Conservation (phyloP, 2,329 filamentous ascomycete species). For the Penicillium janthinellum region DNA sequence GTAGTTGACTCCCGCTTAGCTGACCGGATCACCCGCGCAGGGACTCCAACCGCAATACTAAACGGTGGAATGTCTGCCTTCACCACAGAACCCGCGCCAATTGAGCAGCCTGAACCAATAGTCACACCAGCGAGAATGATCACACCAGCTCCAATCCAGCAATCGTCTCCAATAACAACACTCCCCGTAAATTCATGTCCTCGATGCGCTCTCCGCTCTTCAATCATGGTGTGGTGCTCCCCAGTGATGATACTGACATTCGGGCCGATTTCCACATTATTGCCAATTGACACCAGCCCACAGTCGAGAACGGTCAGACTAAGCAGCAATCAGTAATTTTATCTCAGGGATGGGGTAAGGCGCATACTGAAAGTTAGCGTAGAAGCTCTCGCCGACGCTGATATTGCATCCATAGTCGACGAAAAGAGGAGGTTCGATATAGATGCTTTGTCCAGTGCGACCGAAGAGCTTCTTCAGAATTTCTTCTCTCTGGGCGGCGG, state of each 20-base stretch:
- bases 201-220: slow-evolving; percentile 68
- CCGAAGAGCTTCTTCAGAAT: not conserved
- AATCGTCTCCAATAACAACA: slow-evolving; percentile 74
- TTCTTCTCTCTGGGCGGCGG: not conserved
- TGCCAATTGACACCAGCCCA: slow-evolving; percentile 66
- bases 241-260: slow-evolving; percentile 74
- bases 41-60: slow-evolving; percentile 1
- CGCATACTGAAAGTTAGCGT: slow-evolving; percentile 69
- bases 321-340: not conserved
- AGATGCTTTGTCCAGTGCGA: not conserved
- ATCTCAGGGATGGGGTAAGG: no score
- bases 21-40: not conserved
- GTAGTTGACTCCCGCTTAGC: not conserved
- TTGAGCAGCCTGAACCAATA: slow-evolving; percentile 69
- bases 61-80: slow-evolving; percentile 45
- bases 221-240: slow-evolving; percentile 69
- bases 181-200: slow-evolving; percentile 56
- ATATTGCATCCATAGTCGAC: slow-evolving; percentile 78
- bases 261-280: slow-evolving; percentile 73
- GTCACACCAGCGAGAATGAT: slow-evolving; percentile 74
- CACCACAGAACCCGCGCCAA: slow-evolving; percentile 80
- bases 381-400: slow-evolving; percentile 69
- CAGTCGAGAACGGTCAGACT: slow-evolving; percentile 68
- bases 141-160: slow-evolving; percentile 73
- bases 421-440: slow-evolving; percentile 65